Conservation (phyloP, 176 grass and related monocot genomes). For the Thalia dealbata region DNA sequence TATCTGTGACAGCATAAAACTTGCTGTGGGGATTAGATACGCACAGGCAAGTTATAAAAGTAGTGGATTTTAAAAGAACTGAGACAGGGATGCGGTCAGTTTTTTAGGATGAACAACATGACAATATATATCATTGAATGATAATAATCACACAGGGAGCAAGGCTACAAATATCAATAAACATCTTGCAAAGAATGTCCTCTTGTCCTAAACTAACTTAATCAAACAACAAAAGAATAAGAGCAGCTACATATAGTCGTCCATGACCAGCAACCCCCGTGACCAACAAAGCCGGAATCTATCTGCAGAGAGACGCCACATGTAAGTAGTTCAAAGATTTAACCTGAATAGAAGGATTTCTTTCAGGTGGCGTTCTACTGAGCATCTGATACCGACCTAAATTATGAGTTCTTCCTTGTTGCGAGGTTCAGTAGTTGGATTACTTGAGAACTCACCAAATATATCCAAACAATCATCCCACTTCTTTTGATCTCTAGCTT, state of each 20-base stretch:
- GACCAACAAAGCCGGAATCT: background rate
- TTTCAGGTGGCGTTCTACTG: background rate
- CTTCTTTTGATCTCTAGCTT: conserved; percentile 39
- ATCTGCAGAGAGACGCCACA: background rate
- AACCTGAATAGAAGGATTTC: background rate
- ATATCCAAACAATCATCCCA: conserved; percentile 46
- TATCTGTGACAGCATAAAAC: too few species aligned
- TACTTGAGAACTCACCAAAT: conserved; percentile 35
- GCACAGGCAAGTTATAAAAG: too few species aligned
- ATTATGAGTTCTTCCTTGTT: background rate
- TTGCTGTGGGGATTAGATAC: too few species aligned
- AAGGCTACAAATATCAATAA: background rate
- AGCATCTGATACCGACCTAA: background rate
- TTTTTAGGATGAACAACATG: too few species aligned
- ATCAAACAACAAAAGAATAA: conserved; percentile 16
- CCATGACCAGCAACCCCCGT: background rate
- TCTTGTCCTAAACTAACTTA: background rate
- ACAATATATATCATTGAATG: background rate
- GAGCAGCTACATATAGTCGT: background rate
- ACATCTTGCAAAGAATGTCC: conserved; percentile 1
- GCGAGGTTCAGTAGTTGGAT: background rate
- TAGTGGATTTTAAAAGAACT: too few species aligned
- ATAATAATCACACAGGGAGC: background rate
- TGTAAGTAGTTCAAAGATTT: background rate
- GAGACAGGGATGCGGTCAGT: too few species aligned